These are phyloP conservation scores for Stagonosporopsis vannaccii DNA, from an alignment of 2,329 filamentous ascomycete species.

Conservation along the genomic window DNA sequence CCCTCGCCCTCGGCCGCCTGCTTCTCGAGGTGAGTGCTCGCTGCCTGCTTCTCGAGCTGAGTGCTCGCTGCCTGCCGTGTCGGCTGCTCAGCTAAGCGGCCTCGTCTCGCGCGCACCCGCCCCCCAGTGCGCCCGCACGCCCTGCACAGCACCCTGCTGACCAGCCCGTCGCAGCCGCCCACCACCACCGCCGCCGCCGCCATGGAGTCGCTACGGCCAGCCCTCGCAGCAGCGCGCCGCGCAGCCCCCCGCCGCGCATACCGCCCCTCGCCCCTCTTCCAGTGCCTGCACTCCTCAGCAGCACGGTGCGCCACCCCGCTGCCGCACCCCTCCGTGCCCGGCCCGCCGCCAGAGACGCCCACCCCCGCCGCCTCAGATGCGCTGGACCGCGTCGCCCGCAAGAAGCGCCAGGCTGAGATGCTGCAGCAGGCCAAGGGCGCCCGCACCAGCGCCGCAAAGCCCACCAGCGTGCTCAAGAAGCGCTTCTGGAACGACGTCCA, in stretches of 20 bases:
- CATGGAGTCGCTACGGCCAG: slow-evolving; percentile 34
- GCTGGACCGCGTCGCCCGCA: slow-evolving; percentile 56
- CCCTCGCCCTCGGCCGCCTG: not conserved
- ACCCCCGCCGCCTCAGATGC: slow-evolving; percentile 57
- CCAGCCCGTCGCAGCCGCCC: too few species aligned
- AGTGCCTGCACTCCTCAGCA: slow-evolving; percentile 52
- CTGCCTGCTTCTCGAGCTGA: not conserved
- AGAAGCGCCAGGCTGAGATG: slow-evolving; percentile 59
- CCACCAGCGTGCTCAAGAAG: slow-evolving; percentile 64
- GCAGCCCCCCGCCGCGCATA: slow-evolving; percentile 25
- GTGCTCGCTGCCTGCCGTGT: too few species aligned
- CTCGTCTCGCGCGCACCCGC: too few species aligned
- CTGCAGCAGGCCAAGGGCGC: slow-evolving; percentile 56
- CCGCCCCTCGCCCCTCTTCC: slow-evolving; percentile 26
- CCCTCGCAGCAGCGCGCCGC: slow-evolving; percentile 30
- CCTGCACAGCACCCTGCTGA: not conserved
- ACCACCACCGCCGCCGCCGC: not conserved
- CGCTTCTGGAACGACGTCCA: slow-evolving; percentile 89
- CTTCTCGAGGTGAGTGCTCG: too few species aligned
- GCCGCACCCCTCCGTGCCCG: slow-evolving; percentile 64
- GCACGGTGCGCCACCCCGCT: slow-evolving; percentile 61
- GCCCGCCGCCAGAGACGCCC: slow-evolving; percentile 66
- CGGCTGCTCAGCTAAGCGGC: too few species aligned
- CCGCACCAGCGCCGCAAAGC: slow-evolving; percentile 53
- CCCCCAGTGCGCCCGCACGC: too few species aligned